Conservation (phyloP, 176 grass and related monocot genomes). For the Oryza glumipatula region DNA sequence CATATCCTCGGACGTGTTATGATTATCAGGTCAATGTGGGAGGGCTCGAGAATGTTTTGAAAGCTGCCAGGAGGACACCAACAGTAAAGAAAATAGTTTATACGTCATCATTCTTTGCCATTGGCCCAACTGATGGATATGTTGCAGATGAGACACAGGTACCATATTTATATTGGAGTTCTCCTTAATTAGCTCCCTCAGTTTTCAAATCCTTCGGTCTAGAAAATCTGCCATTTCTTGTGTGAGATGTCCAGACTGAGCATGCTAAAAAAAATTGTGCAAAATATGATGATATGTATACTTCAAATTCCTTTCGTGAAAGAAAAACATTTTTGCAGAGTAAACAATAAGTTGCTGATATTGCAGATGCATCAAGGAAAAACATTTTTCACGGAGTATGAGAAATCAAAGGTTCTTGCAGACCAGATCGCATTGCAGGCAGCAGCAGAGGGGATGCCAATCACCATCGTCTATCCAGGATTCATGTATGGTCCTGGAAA, state of each 20-base stretch:
- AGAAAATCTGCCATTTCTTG: too few species aligned
- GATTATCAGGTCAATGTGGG: constrained; percentile 79
- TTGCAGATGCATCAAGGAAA: constrained; percentile 79
- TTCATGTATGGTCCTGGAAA: constrained; percentile 89
- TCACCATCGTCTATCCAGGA: constrained; percentile 82
- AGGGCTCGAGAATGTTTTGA: constrained; percentile 81
- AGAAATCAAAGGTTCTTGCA: constrained; percentile 87
- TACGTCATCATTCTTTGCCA: constrained; percentile 83
- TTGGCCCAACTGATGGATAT: constrained; percentile 79
- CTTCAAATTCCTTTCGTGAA: neutral
- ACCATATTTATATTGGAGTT: neutral
- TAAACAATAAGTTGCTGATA: constrained; percentile 7
- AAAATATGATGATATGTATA: too few species aligned
- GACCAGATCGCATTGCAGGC: constrained; percentile 84
- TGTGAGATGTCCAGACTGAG: too few species aligned
- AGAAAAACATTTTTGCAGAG: neutral
- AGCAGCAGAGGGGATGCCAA: constrained; percentile 69
- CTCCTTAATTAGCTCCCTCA: too few species aligned
- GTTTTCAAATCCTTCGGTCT: too few species aligned
- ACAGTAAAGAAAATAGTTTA: constrained; percentile 86
- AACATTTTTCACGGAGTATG: constrained; percentile 90
- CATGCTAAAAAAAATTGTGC: too few species aligned
- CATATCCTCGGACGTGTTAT: neutral
- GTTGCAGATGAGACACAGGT: constrained; percentile 93
- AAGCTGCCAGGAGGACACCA: constrained; percentile 55